These are phyloP conservation scores for Nigrospora sphaerica DNA, from an alignment of 2,329 filamentous ascomycete species.

Conservation along the genomic window DNA sequence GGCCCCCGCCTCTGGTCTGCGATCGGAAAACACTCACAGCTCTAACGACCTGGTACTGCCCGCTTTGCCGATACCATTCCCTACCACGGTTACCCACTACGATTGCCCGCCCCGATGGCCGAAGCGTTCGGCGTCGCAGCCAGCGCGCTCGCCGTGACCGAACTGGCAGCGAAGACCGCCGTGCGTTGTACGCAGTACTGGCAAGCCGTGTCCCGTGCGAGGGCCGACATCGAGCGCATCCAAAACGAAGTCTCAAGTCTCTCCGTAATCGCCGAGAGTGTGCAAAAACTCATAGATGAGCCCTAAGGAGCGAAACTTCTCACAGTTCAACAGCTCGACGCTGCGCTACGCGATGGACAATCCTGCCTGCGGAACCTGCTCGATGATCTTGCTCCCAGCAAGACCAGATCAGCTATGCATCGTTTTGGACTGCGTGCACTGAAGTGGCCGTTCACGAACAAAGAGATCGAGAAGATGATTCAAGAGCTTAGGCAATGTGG, in stretches of 20 bases:
- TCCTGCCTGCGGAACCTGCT: constrained; percentile 14
- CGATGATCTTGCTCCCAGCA: constrained; percentile 13
- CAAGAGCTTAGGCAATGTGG: too few relatives aligned
- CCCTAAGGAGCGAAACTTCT: constrained; percentile 16
- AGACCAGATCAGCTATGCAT: constrained; percentile 19
- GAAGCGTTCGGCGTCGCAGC: constrained; percentile 24
- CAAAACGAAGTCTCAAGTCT: constrained; percentile 17
- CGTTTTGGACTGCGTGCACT: constrained; percentile 23
- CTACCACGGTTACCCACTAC: too few relatives aligned
- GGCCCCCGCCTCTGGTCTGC: too few relatives aligned
- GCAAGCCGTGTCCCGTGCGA: constrained; percentile 20
- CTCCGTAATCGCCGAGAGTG: constrained; percentile 13
- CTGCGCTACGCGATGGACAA: constrained; percentile 10
- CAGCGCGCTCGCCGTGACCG: constrained; percentile 28
- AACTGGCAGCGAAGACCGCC: constrained; percentile 27
- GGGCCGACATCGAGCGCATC: constrained; percentile 23
- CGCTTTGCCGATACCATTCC: too few relatives aligned
- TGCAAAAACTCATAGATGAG: constrained; percentile 18
- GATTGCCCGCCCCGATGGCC: too few relatives aligned
- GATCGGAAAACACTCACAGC: too few relatives aligned
- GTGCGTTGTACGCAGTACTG: constrained; percentile 27
- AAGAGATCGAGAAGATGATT: too few relatives aligned
- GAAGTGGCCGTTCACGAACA: constrained; percentile 30
- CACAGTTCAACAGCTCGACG: constrained; percentile 14
- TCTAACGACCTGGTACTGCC: too few relatives aligned